Conservation (phyloP, 139 green algal genomes). For the Chara braunii region DNA sequence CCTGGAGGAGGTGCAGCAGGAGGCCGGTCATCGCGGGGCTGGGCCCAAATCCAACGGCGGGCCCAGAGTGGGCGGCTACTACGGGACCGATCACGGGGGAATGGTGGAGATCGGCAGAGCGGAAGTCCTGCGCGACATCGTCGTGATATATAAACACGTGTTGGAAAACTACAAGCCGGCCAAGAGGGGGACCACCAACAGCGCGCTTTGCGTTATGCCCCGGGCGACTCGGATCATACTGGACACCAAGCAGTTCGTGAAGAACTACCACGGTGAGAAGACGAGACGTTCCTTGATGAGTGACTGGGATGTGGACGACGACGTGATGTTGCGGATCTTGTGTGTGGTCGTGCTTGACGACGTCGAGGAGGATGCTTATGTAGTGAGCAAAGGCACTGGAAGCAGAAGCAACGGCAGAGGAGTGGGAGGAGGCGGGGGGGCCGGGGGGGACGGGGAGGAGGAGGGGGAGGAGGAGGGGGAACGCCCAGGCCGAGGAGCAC, state of each 20-base stretch:
- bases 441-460: too few species aligned
- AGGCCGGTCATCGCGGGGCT: neutral
- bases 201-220: neutral
- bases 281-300: neutral
- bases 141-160: constrained; percentile 37
- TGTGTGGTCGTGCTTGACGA: too few species aligned
- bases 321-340: constrained; percentile 16
- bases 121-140: constrained; percentile 25
- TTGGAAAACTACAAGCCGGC: constrained; percentile 52
- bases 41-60: neutral
- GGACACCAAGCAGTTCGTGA: constrained; percentile 49
- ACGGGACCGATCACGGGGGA: neutral
- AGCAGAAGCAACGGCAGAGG: too few species aligned
- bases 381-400: too few species aligned
- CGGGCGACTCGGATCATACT: constrained; percentile 17
- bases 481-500: too few species aligned
- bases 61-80: neutral
- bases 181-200: neutral
- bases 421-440: too few species aligned
- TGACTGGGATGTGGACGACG: constrained; percentile 16
- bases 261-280: constrained; percentile 57
- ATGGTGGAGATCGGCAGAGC: constrained; percentile 2
- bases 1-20: constrained; percentile 21
- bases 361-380: too few species aligned
- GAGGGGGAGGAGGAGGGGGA: too few species aligned